Conservation (phyloP, 306 rosid species). For the Calophaca sinica region DNA sequence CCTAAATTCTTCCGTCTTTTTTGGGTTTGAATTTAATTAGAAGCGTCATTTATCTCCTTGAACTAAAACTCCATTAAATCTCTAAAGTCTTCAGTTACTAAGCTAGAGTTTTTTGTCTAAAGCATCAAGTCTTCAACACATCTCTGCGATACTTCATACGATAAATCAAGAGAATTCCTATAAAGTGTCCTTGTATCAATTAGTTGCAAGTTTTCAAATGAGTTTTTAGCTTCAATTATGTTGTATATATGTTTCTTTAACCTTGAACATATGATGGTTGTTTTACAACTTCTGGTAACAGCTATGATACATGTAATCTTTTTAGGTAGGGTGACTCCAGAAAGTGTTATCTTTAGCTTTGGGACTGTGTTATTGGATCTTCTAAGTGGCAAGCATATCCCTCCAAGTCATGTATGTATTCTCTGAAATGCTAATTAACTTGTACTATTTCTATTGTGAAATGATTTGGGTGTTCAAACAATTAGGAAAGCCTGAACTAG, state of each 20-base stretch:
- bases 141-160: not conserved
- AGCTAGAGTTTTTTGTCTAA: conserved; percentile 12
- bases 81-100: not conserved
- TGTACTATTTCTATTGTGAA: too few species aligned
- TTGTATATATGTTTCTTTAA: conserved; percentile 17
- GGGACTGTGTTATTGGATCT: too few species aligned
- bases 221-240: conserved; percentile 17
- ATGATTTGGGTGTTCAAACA: too few species aligned
- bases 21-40: not conserved
- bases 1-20: not conserved
- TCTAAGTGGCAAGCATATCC: too few species aligned
- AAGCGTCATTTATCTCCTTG: not conserved
- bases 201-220: conserved; percentile 6
- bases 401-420: too few species aligned
- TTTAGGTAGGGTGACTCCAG: too few species aligned
- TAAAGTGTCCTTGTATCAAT: not conserved
- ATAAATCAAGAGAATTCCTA: conserved; percentile 13
- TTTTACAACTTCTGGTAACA: too few species aligned
- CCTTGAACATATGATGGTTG: not conserved
- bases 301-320: too few species aligned
- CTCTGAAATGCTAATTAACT: too few species aligned
- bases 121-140: conserved; percentile 13
- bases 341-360: too few species aligned
- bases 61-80: not conserved
- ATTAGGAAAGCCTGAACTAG: too few species aligned